Conservation (phyloP, 345 rosid species). For the Rhizophora mangle region DNA sequence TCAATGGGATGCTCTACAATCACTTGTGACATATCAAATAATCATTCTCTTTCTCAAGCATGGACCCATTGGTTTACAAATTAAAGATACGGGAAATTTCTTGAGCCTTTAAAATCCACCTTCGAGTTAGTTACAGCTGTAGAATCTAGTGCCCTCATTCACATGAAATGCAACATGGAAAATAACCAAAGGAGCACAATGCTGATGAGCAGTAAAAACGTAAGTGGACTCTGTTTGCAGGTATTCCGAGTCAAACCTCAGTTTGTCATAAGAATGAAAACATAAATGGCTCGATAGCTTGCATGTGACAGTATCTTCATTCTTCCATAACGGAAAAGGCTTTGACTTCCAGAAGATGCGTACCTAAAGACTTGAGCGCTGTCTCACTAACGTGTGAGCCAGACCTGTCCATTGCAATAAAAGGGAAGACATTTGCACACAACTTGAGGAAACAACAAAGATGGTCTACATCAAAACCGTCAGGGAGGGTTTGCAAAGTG, state of each 20-base stretch:
- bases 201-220: background rate
- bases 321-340: conserved; percentile 59
- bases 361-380: conserved; percentile 71
- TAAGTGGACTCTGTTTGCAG: background rate
- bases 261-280: background rate
- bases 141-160: too few species aligned
- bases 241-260: background rate
- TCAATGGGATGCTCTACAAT: conserved; percentile 56
- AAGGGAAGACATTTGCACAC: conserved; percentile 58
- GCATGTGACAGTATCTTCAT: conserved; percentile 74
- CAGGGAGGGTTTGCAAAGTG: conserved; percentile 71
- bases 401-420: conserved; percentile 85
- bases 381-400: conserved; percentile 96
- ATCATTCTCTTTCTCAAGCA: conserved; percentile 2
- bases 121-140: too few species aligned
- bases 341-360: conserved; percentile 64
- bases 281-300: conserved; percentile 45
- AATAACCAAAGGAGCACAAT: background rate
- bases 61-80: background rate
- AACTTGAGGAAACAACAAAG: conserved; percentile 69
- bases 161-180: background rate
- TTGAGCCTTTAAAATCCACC: too few species aligned
- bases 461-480: conserved; percentile 76
- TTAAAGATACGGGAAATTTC: too few species aligned
- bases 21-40: conserved; percentile 40